Evolutionary conservation across 169 alveolate species (phyloP).

Genomic region (Plasmodium vinckei): DNA sequence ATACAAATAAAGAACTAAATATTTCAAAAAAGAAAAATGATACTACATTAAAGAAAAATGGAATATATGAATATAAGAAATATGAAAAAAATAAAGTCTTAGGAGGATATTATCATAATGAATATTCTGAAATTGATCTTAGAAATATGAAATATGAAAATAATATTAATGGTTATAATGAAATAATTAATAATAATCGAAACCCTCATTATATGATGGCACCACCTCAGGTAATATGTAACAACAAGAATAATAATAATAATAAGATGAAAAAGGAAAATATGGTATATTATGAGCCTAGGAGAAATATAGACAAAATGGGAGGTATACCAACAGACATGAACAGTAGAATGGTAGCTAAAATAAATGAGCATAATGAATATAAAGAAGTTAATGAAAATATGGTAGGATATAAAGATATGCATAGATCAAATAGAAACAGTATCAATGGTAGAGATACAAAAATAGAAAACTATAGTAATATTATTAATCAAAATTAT

Average conservation of each 20-base stretch:
- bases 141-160: conserved; percentile 54
- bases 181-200: conserved; percentile 5
- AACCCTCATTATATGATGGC: neutral
- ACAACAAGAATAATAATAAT: too few species aligned
- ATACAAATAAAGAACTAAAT: conserved; percentile 18
- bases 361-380: neutral
- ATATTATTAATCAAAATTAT: neutral
- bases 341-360: neutral
- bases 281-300: neutral
- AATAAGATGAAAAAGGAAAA: neutral
- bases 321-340: neutral
- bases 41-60: conserved; percentile 15
- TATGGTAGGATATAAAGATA: conserved; percentile 1
- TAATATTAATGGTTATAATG: conserved; percentile 18
- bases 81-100: conserved; percentile 22
- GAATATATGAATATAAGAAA: conserved; percentile 1
- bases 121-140: conserved; percentile 14
- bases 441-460: neutral
- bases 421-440: conserved; percentile 9
- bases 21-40: conserved; percentile 27
- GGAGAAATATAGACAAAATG: neutral
- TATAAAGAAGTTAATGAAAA: conserved; percentile 14
- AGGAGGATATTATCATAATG: conserved; percentile 30
- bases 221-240: neutral
- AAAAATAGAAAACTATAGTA: neutral